Base-by-base conservation (phyloP, 805 yeast genomes). In the Tetrapisispora taiwanensis region DNA sequence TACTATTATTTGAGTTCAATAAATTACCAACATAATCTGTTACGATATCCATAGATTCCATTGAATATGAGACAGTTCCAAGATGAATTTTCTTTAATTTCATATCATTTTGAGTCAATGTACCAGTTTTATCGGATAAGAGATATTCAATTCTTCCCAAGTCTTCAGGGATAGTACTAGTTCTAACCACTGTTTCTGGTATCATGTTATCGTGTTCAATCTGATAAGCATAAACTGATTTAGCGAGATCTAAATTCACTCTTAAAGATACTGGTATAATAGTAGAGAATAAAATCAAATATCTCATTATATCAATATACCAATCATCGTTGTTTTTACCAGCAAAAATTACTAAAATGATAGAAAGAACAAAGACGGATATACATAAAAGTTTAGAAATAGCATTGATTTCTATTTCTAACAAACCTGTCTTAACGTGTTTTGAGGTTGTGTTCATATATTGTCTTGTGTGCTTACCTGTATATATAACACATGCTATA, bases 81-180 rank as follows among this genome's bases (percentile, higher is more conserved):
- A 94, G 68, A 61, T 94, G 98, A 38, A 92, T 69, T 61, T 89
- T 90, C 53, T 85, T 87, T 74, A 92, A 69, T 58, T 87, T 95
- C 99, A 92, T 92, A 59, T 92, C 98, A 61, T 92, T 92, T 62
- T 90, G 97, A 6, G 99, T 92, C 52, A 92, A 72, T 0, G 99
- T 92, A 36, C 99, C 99, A 0, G 99, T 92, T 58, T 92, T 92
- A 63, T 92, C 99, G 49, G 89, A 81, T 38, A 92, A 70, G 45
- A 92, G 66, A 62, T 92, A 92, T 63, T 92, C 97, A 38, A 92
- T 85, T 53, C 99, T 74, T 24, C 99, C 99, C 52, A 92, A 71
- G 65, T 92, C 99, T 63, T 92, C 99, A 1, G 98, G 98, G 36
- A 92, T 92, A 0, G 98, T 94, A 45, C 96, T 86, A 1, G 98